phyloP scores from a whole-genome alignment of 129 eudicot species.

The Heracleum sosnowskyi region DNA sequence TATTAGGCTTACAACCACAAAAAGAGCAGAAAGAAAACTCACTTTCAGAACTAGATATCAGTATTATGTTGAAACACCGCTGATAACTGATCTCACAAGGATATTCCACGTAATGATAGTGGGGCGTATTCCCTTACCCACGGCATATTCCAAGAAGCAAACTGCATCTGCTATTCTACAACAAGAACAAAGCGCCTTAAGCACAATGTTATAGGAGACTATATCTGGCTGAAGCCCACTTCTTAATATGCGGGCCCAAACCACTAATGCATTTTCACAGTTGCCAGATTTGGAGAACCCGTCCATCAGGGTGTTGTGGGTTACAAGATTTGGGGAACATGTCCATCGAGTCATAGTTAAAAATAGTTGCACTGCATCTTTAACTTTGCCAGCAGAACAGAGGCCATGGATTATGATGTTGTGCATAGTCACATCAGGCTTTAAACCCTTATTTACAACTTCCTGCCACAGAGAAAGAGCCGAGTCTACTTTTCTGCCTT shows the following conservation, averaged over 20 bases:
- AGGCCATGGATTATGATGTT: conserved; percentile 85
- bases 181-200: conserved; percentile 76
- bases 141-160: conserved; percentile 51
- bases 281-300: conserved; percentile 76
- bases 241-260: conserved; percentile 65
- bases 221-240: conserved; percentile 72
- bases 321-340: conserved; percentile 73
- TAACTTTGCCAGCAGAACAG: conserved; percentile 61
- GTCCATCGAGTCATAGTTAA: conserved; percentile 40
- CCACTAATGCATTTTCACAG: conserved; percentile 41
- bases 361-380: conserved; percentile 49
- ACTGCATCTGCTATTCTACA: conserved; percentile 43
- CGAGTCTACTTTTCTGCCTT: conserved; percentile 42
- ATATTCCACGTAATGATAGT: conserved; percentile 78
- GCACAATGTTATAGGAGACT: conserved; percentile 70
- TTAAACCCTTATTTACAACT: conserved; percentile 40
- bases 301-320: conserved; percentile 83
- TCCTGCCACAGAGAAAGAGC: conserved; percentile 62
- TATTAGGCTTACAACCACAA: not conserved
- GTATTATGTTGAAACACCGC: conserved; percentile 2
- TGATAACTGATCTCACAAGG: conserved; percentile 55
- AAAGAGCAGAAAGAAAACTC: conserved; percentile 20
- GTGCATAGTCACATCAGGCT: conserved; percentile 79
- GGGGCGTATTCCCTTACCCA: conserved; percentile 50
- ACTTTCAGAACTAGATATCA: conserved; percentile 18